phyloP scores from a whole-genome alignment of 805 yeast species.

The Barnettozyma sucrosica region DNA sequence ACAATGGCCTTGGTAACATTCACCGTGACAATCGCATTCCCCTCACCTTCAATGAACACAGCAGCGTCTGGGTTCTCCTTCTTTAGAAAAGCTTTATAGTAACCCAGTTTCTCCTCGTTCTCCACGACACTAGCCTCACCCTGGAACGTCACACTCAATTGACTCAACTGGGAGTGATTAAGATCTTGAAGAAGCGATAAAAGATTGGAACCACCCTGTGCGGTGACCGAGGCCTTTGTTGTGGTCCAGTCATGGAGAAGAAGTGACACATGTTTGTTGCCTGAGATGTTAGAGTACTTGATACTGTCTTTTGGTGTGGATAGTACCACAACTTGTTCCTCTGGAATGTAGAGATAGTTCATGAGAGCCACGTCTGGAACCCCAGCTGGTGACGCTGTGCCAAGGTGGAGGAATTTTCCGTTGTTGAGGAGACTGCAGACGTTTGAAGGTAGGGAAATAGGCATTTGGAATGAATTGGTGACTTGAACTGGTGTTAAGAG shows the following conservation, averaged over 20 bases:
- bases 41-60: conserved; percentile 58
- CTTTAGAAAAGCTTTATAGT: conserved; percentile 57
- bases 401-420: conserved; percentile 75
- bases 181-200: conserved; percentile 63
- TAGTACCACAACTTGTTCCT: conserved; percentile 48
- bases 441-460: conserved; percentile 28
- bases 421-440: conserved; percentile 44
- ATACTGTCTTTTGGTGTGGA: conserved; percentile 69
- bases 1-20: conserved; percentile 65
- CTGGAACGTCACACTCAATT: conserved; percentile 74
- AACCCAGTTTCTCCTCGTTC: conserved; percentile 43
- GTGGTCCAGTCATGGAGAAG: conserved; percentile 90
- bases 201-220: conserved; percentile 36
- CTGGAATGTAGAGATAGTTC: conserved; percentile 73
- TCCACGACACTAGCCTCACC: conserved; percentile 63
- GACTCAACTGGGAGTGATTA: conserved; percentile 74
- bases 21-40: conserved; percentile 61
- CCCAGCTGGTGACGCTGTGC: conserved; percentile 56
- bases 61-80: conserved; percentile 64
- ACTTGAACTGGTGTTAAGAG: no score
- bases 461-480: neutral
- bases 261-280: conserved; percentile 74
- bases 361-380: conserved; percentile 85
- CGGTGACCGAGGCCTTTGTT: conserved; percentile 38
- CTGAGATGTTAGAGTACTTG: conserved; percentile 62